These are phyloP conservation scores for Groenewaldozyma sp. DNA, from an alignment of 1,139 yeast species.

Conservation along the genomic window DNA sequence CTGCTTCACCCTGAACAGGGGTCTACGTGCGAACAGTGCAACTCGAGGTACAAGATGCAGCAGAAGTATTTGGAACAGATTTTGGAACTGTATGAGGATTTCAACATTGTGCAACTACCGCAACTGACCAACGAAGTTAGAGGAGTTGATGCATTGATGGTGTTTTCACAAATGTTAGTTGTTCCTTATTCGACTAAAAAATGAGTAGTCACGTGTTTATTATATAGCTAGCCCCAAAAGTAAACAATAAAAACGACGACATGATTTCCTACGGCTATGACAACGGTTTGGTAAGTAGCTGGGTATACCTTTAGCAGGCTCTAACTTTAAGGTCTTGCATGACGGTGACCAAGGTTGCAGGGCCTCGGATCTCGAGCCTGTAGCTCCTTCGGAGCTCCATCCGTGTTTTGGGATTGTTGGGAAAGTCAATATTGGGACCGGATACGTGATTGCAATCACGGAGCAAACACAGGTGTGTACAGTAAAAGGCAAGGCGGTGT, in stretches of 20 bases:
- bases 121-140: conserved; percentile 88
- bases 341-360: too few species aligned
- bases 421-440: conserved; percentile 15
- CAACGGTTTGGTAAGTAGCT: too few species aligned
- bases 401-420: conserved; percentile 16
- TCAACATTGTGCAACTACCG: conserved; percentile 92
- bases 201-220: too few species aligned
- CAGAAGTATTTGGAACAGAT: conserved; percentile 89
- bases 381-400: not conserved
- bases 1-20: conserved; percentile 60
- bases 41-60: conserved; percentile 92
- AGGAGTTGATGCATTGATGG: conserved; percentile 75
- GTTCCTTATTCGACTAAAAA: too few species aligned
- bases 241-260: too few species aligned
- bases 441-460: conserved; percentile 17
- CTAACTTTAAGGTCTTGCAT: too few species aligned
- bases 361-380: too few species aligned
- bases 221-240: too few species aligned
- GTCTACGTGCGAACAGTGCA: conserved; percentile 79
- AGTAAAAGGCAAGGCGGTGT: conserved; percentile 11
- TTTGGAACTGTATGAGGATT: conserved; percentile 82
- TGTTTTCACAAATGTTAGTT: conserved; percentile 39
- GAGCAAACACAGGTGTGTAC: conserved; percentile 12
- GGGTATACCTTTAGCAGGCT: too few species aligned
- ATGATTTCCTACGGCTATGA: too few species aligned